Evolutionary conservation across 1,284 basidiomycete genomes (phyloP), one percentile per base, ranked within the genome.

Genomic region (Rhodotorula sp.): DNA sequence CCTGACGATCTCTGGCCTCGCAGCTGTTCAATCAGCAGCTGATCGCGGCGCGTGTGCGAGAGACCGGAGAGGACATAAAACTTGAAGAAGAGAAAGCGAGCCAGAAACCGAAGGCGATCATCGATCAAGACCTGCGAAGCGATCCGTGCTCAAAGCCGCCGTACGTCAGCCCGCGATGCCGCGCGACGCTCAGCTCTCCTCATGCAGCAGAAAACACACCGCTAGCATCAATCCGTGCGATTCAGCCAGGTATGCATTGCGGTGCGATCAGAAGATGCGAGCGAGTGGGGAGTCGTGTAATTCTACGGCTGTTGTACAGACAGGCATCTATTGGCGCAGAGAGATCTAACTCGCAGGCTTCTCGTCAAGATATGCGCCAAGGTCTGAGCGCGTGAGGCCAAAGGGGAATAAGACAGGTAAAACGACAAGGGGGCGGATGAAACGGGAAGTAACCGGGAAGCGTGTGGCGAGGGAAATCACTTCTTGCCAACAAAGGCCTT

Each of bases 401-500:
- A 39, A 43, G 21, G 48, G 21, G 61, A 16, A 56, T 39, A 31
- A 10, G 26, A 18, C 15, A n/a, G 26, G 46, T 18, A 20, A 29
- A 23, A 57, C 18, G 54, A 57, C 20, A 43, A 12, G 20, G n/a
- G 47, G 20, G 29, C 47, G 26, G n/a, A 29, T 20, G 46, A 48
- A 39, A n/a, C 23, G 39, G n/a, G 29, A 8, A 34, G 21, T 20
- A 26, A 26, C 8, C 21, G 15, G 8, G 29, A 10, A 2, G 21
- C 21, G 39, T 39, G 15, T 23, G 7, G 7, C 23, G 7, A 26
- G 23, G 52, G 39, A 23, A 7, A 21, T 61, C 20, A 65, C 69
- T 66, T 70, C 57, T 62, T 63, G 31, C 43, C 56, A 7, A n/a
- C 39, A 47, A 65, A 65, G 23, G 60, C 31, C 56, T 59, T 63